Conservation (phyloP, 495 filamentous ascomycete genomes). For the Aspergillus conjunctus region DNA sequence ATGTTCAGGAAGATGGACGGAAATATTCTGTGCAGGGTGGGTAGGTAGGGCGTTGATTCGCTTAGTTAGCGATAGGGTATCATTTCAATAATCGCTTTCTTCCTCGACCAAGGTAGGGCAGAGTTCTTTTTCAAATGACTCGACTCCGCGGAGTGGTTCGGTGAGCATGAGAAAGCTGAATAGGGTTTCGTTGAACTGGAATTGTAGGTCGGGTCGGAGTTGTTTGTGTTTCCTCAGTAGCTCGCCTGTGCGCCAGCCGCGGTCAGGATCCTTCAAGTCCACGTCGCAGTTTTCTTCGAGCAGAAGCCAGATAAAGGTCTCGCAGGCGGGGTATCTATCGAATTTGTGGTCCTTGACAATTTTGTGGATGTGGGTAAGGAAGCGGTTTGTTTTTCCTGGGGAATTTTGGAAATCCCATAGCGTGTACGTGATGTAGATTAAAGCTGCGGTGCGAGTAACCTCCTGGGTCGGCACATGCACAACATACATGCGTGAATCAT, state of each 20-base stretch:
- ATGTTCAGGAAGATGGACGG: not conserved
- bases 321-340: constrained; percentile 43
- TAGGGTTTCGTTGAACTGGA: constrained; percentile 48
- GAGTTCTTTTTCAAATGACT: constrained; percentile 39
- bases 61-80: not conserved
- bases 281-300: constrained; percentile 42
- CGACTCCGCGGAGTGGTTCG: constrained; percentile 36
- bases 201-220: constrained; percentile 45
- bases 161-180: constrained; percentile 42
- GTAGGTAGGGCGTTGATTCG: not conserved
- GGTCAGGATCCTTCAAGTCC: constrained; percentile 43
- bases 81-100: not conserved
- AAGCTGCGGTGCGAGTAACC: constrained; percentile 40
- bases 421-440: constrained; percentile 46
- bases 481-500: constrained; percentile 43
- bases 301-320: constrained; percentile 48
- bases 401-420: constrained; percentile 45
- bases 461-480: constrained; percentile 43
- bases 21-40: not conserved
- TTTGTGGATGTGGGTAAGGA: constrained; percentile 33
- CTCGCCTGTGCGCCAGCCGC: constrained; percentile 44
- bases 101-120: not conserved
- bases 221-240: constrained; percentile 40
- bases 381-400: constrained; percentile 37
- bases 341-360: constrained; percentile 38